Conservation (phyloP, 2,329 filamentous ascomycete species). For the Ophiostoma triangulosporum region DNA sequence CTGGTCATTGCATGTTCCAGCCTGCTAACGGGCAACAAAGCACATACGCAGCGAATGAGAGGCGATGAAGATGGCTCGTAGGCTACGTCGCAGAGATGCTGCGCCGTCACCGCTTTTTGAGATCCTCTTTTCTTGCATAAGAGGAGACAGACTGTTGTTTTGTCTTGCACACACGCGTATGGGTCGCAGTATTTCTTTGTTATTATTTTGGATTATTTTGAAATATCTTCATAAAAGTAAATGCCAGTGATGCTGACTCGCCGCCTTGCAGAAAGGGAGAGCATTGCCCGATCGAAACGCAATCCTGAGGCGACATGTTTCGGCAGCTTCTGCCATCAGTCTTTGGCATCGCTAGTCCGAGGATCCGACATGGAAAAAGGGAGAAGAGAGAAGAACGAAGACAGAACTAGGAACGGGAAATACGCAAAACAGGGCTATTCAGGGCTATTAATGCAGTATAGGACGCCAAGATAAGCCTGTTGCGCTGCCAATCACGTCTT, state of each 20-base stretch:
- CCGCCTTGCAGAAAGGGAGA: too few species aligned
- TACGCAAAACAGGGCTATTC: not conserved
- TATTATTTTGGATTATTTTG: not conserved
- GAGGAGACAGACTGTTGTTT: not conserved
- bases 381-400: too few species aligned
- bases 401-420: not conserved
- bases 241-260: too few species aligned
- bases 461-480: not conserved
- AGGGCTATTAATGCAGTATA: not conserved
- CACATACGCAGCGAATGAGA: not conserved
- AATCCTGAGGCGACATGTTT: too few species aligned
- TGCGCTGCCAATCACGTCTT: not conserved
- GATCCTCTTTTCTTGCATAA: not conserved
- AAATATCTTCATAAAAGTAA: not conserved
- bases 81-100: not conserved
- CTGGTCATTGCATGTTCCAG: not conserved
- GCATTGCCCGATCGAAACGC: too few species aligned
- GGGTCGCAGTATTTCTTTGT: not conserved
- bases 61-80: not conserved
- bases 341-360: not conserved
- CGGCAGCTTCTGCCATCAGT: too few species aligned
- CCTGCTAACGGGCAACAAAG: not conserved
- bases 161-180: not conserved
- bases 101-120: not conserved
- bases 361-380: not conserved